Evolutionary conservation across 2,329 filamentous ascomycete genomes (phyloP).

Genomic region (Cordyceps cicadae): DNA sequence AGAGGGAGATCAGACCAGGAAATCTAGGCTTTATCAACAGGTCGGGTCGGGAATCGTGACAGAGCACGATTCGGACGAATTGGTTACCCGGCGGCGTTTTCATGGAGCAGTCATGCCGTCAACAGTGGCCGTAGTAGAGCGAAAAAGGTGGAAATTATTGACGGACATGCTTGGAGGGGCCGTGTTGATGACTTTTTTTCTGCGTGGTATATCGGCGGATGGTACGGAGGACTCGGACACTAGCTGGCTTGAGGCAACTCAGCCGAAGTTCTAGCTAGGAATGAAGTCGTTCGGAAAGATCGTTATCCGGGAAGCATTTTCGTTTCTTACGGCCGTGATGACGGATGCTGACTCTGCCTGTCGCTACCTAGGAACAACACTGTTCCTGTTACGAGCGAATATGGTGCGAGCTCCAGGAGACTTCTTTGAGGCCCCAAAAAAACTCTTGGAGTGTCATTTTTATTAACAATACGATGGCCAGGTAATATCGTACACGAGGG

Average conservation of each 20-base stretch:
- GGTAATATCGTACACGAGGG: too few relatives aligned
- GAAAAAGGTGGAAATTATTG: slow-evolving; percentile 7
- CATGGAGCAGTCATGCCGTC: not conserved
- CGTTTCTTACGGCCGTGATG: not conserved
- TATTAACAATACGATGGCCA: too few relatives aligned
- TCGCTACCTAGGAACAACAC: too few relatives aligned
- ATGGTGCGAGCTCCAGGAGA: too few relatives aligned
- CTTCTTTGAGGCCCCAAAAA: too few relatives aligned
- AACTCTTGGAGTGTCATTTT: too few relatives aligned
- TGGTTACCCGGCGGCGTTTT: not conserved
- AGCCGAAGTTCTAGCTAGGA: not conserved
- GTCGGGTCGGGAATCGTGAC: not conserved
- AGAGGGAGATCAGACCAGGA: not conserved
- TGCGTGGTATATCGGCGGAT: not conserved
- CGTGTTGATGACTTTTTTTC: not conserved
- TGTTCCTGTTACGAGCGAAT: too few relatives aligned
- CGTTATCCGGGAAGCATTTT: not conserved
- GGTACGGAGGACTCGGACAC: not conserved
- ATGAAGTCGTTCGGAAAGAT: not conserved
- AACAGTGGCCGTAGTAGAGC: not conserved
- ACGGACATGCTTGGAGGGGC: slow-evolving; percentile 1
- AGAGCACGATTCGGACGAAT: not conserved
- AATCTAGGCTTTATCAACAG: not conserved
- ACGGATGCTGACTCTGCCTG: not conserved
- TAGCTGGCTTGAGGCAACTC: slow-evolving; percentile 5